phyloP scores from a whole-genome alignment of 768 basidiomycete species.

The Hydnum rufescens region DNA sequence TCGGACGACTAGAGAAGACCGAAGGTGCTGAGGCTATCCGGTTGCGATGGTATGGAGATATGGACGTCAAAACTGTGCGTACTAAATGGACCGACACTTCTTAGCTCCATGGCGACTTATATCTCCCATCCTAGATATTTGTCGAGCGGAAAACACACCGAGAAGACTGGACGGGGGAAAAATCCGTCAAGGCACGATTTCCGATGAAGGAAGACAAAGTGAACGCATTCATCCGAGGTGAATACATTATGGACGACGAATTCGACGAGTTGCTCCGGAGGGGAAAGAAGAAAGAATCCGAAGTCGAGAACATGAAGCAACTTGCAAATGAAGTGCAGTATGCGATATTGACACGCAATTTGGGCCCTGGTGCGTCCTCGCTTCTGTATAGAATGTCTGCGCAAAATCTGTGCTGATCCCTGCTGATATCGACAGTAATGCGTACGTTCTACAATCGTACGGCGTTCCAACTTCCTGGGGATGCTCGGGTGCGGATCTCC shows the following conservation, averaged over 20 bases:
- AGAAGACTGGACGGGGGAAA: conserved; percentile 99
- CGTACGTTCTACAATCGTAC: conserved; percentile 97
- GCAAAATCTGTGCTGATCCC: neutral
- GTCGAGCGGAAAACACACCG: conserved; percentile 41
- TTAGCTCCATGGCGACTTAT: neutral
- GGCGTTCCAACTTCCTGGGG: conserved; percentile 95
- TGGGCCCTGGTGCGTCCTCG: conserved; percentile 50
- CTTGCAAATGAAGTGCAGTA: conserved; percentile 97
- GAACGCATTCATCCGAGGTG: conserved; percentile 75
- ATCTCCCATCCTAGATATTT: conserved; percentile 16
- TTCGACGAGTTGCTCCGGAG: conserved; percentile 70
- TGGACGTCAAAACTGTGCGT: conserved; percentile 54
- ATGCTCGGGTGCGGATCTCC: conserved; percentile 96
- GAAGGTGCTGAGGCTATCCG: conserved; percentile 97
- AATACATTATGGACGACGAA: conserved; percentile 84
- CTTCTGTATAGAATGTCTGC: neutral
- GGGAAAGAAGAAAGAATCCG: conserved; percentile 82
- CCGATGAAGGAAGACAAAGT: conserved; percentile 85
- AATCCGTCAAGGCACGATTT: conserved; percentile 91
- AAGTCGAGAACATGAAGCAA: conserved; percentile 87
- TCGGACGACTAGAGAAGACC: conserved; percentile 93
- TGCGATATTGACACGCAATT: conserved; percentile 56
- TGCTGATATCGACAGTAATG: conserved; percentile 38
- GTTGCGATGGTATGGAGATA: conserved; percentile 92
- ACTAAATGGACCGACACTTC: no score